Evolutionary conservation across 768 basidiomycete genomes (phyloP), one percentile per base, ranked within the genome.

Genomic region (Hericium erinaceus): DNA sequence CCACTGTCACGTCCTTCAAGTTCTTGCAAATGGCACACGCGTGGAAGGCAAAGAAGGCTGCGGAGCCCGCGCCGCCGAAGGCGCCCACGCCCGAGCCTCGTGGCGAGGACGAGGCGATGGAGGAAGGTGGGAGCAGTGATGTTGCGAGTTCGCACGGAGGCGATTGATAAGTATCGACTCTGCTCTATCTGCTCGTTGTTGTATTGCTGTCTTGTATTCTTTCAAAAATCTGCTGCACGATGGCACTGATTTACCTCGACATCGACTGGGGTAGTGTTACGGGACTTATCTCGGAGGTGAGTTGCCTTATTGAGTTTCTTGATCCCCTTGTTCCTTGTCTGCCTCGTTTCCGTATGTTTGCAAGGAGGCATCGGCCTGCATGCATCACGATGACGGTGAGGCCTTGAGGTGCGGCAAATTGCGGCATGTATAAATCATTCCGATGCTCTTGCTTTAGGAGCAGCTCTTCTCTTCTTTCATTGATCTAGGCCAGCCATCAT

Each of bases 1-100:
- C 87, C 49, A 95, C 97, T 66, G 92, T 95, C 0, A 86, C 92
- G 0, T 83, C 91, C 0, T 95, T 94, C 85, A 95, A 94, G 66
- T 94, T 98, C 77, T 75, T 98, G 68, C 88, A 95, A 69, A 92
- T 89, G 79, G 95, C 95, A 0, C 93, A 95, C 67, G 87, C 86
- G 0, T 98, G 95, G 95, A 65, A 80, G 1, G 76, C 71, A 4
- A 75, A 74, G 63, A 75, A 73, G 55, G 60, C 62, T 20, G 71
- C 67, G 33, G 69, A 64, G 13, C 24, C 70, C 48, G 64, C 67
- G 28, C 61, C 73, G 55, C 66, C 79, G 41, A 39, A 55, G 52
- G 22, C n/a, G 50, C 16, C 13, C 37, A 33, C 22, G 61, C 53
- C 53, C 52, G 56, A 3, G 62, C 40, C 37, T 60, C 52, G 26